Base-by-base conservation (phyloP, 192 early-diverging fungal species). In the Umbelopsis sp. region DNA sequence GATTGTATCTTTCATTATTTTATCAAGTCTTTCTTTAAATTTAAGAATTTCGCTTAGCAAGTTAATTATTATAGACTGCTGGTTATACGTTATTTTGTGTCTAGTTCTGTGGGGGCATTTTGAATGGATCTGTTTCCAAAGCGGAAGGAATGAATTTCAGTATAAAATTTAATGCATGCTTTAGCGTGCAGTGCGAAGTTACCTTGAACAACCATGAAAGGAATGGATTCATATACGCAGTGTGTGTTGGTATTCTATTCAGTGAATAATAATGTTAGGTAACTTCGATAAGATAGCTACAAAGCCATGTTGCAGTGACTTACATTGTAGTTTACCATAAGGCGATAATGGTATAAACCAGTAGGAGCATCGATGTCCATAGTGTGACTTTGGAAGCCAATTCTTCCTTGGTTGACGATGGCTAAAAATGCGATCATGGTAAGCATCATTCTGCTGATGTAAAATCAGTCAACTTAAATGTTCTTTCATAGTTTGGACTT, bases 181-280 rank as follows among this genome's bases (percentile, higher is more conserved):
- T 34, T 3, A 17, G 31, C 29, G 17, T 34, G 8, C 17, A 12
- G 54, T 68, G 12, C 7, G 17, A 29, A 66, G 26, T 51, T 72
- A 47, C 74, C 67, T 71, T 78, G 77, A 31, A 78, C 45, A 26
- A 78, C 34, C 52, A 74, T 68, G 51, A 78, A 78, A n/a, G 77
- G 77, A 21, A 78, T 65, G 5, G 77, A 78, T 71, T 78, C 77
- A 67, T 71, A 78, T 0, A 78, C 77, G 45, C 77, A 78, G 29
- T 78, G 77, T 14, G 41, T 47, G 17, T 51, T 38, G 14, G 76
- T 77, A 34, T 71, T 71, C 73, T 74, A 43, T 50, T 38, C 12
- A 11, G 25, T 56, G 44, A 59, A 22, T 10, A 22, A 45, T 8
- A 54, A 21, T 25, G 51, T 45, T 45, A 17, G 21, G 17, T 11